Base-by-base conservation (phyloP, 2,329 filamentous ascomycete genomes). In the Fusarium cyanostomum region DNA sequence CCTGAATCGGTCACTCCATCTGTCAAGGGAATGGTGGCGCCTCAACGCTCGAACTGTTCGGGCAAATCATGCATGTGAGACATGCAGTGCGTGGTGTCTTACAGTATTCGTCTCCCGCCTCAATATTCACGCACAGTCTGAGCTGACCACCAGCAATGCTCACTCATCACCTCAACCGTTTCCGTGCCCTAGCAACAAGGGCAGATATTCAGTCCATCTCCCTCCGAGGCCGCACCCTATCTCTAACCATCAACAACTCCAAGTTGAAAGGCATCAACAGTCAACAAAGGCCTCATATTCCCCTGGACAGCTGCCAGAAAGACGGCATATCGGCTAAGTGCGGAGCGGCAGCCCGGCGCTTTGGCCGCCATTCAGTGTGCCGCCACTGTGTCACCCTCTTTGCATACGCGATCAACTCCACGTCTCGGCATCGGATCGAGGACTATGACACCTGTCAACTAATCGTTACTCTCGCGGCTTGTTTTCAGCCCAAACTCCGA, bases 61-160 rank as follows among this genome's bases (percentile, higher is more conserved):
- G 46, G 34, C 24, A 50, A 50, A 30, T 31, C 34, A 16, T 61
- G 44, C 63, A 58, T 38, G 44, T 62, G 56, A 62, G 61, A 64
- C 61, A 65, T 38, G 37, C 56, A 45, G 27, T 62, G 41, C 45
- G 34, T 54, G 43, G 38, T 63, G 59, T 63, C 46, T 65, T 28
- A 35, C 34, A 35, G 24, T 18, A 28, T 24, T 52, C 48, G 30
- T 15, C 33, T 38, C 31, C 27, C n/a, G 5, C 28, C 34, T 56
- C 59, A 56, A 18, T 16, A 31, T 8, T 27, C 11, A 41, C 21
- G 43, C 21, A 21, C 21, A 21, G 21, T 21, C 21, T 21, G 21
- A 21, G 21, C 21, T 21, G 21, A 4, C 21, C 21, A 21, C 21
- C 21, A 21, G 21, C 21, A 6, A 21, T 21, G 6, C 21, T 21